Base-by-base conservation (phyloP, 2,329 filamentous ascomycete genomes). In the Stemphylium vesicarium region DNA sequence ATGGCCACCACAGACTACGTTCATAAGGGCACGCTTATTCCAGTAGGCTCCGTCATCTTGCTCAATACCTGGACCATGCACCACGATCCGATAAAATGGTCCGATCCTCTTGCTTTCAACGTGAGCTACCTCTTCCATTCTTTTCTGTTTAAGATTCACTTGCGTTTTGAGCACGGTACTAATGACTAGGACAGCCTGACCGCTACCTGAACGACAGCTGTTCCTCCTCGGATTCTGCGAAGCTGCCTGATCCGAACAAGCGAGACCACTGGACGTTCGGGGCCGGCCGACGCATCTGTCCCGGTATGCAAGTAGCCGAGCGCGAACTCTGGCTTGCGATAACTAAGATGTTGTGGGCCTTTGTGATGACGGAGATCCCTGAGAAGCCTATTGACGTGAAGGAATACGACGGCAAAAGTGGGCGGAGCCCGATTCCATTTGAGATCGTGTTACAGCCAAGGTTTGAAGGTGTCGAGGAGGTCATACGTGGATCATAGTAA, bases 191-290 rank as follows among this genome's bases (percentile, higher is more conserved):
- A 11, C 16, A 45, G 42, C 62, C 64, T 15, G 49, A 60, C 10
- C 57, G 64, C 12, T 68, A 65, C 45, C 50, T 55, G 4, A 54
- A 61, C 20, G 51, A 65, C 26, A 61, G 57, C 3, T 64, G 58
- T 24, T 62, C 72, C 0, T 74, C 76, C 1, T 64, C 69, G 1
- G 67, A 74, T 18, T 72, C 74, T 18, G 66, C 73, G 5, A 71
- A 71, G 6, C 56, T 61, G 13, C n/a, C 26, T 2, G 56, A 65
- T 40, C 42, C 43, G 15, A 33, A 32, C 18, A 16, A 45, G 18
- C 43, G 58, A 20, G 58, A 64, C 37, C 65, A 70, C 36, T 60
- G 62, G 40, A 54, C 50, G 6, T 71, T 69, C 45, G 67, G 69
- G 6, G 57, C 56, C 3, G 65, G 66, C 12, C 52, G 67, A 15